Percentiles rank a stretch among this genome's conserved stretches.
Evolutionary conservation across 345 rosid genomes (phyloP).

Genomic region (Citropsis articulata): DNA sequence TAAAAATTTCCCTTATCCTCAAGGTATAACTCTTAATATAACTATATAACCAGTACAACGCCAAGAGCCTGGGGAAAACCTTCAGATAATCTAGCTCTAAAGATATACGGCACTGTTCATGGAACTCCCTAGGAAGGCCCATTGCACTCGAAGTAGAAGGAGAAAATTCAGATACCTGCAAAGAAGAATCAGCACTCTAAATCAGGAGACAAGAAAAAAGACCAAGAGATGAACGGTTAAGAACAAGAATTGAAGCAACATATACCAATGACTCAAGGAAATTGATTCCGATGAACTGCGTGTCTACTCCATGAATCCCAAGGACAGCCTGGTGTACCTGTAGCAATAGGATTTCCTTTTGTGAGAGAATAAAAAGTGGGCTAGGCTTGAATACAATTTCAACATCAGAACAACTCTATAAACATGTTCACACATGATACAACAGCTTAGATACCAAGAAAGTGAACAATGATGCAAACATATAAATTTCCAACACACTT

Average conservation of each 20-base stretch:
- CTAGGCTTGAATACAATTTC: not conserved
- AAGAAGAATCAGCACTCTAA: conserved; percentile 17
- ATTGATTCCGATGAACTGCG: conserved; percentile 74
- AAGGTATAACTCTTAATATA: not conserved
- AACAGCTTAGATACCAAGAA: not conserved
- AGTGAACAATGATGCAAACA: not conserved
- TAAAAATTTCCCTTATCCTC: conserved; percentile 9
- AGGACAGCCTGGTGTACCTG: conserved; percentile 88
- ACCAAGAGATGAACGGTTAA: conserved; percentile 9
- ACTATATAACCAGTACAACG: conserved; percentile 12
- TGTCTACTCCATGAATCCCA: conserved; percentile 75
- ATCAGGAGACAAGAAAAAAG: conserved; percentile 8
- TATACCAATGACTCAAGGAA: conserved; percentile 91
- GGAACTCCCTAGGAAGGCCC: conserved; percentile 98
- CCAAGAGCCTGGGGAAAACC: conserved; percentile 38
- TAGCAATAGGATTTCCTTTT: conserved; percentile 15
- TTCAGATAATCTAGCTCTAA: conserved; percentile 76
- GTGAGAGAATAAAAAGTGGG: not conserved
- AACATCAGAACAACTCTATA: not conserved
- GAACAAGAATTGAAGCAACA: conserved; percentile 16
- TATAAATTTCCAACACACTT: not conserved
- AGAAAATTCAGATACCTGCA: conserved; percentile 92
- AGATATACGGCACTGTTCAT: conserved; percentile 80
- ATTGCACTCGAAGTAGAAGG: conserved; percentile 92
- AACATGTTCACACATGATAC: not conserved